Conservation (phyloP, 1,139 yeast species). For the Williopsis jadinii region DNA sequence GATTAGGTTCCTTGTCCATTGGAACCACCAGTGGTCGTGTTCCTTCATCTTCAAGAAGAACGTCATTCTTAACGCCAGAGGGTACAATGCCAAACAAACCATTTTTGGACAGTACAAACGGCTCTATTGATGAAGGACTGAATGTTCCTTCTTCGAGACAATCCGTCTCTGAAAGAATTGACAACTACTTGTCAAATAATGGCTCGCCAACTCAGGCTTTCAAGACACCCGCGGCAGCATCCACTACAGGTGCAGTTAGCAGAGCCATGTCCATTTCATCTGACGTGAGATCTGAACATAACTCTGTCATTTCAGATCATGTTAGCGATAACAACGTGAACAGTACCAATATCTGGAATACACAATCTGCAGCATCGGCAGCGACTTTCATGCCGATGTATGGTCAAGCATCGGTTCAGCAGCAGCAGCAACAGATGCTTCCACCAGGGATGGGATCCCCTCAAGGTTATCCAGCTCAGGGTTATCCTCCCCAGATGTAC, state of each 20-base stretch:
- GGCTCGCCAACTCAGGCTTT: conserved; percentile 37
- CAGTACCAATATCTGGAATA: conserved; percentile 52
- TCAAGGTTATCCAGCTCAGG: conserved; percentile 5
- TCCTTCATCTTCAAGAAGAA: conserved; percentile 33
- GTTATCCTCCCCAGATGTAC: conserved; percentile 19
- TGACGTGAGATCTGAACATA: conserved; percentile 26
- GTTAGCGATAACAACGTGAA: conserved; percentile 12
- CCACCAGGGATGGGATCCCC: conserved; percentile 3
- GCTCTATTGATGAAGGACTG: conserved; percentile 46
- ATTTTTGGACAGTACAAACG: conserved; percentile 30
- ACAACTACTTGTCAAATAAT: conserved; percentile 38
- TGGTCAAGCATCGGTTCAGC: conserved; percentile 2
- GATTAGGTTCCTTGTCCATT: conserved; percentile 27
- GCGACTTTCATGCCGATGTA: conserved; percentile 50
- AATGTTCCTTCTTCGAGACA: conserved; percentile 43
- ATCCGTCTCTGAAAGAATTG: conserved; percentile 60
- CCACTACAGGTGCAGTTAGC: conserved; percentile 1
- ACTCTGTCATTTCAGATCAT: conserved; percentile 24
- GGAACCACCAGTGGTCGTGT: conserved; percentile 24
- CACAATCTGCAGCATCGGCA: conserved; percentile 61
- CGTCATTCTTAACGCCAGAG: conserved; percentile 37
- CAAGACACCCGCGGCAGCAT: conserved; percentile 5
- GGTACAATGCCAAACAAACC: conserved; percentile 16
- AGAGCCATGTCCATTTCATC: conserved; percentile 21
- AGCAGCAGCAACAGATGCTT: neutral